Conservation (phyloP, 345 rosid genomes). For the Lepidium aucheri region DNA sequence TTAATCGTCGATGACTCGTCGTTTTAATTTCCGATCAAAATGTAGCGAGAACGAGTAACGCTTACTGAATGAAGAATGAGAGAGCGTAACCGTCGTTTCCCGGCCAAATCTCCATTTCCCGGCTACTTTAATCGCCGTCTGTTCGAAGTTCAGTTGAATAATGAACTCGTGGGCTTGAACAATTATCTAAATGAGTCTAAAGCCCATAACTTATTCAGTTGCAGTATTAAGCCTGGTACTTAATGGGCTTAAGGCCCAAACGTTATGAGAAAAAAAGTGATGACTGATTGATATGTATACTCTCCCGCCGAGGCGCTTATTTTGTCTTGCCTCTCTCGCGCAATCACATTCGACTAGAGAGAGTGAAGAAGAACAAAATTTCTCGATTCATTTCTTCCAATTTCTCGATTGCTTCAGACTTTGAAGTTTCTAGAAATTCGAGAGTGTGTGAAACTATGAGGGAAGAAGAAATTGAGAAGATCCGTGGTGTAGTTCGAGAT, state of each 20-base stretch:
- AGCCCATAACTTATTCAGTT: background rate
- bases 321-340: too few relatives aligned
- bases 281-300: background rate
- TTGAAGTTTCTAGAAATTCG: background rate
- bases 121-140: too few relatives aligned
- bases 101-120: too few relatives aligned
- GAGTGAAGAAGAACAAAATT: background rate
- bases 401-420: background rate
- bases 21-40: too few relatives aligned
- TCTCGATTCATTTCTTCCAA: background rate
- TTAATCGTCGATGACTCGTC: background rate
- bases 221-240: background rate
- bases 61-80: too few relatives aligned
- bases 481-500: constrained; percentile 86
- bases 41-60: too few relatives aligned
- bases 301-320: constrained; percentile 21
- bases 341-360: background rate
- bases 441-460: constrained; percentile 37
- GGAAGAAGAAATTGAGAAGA: constrained; percentile 83
- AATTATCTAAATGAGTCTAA: background rate
- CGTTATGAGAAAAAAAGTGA: background rate
- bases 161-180: background rate
- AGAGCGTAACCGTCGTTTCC: background rate
- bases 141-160: background rate
- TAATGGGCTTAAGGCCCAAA: constrained; percentile 7